Percentiles rank a stretch among this genome's conserved stretches.
phyloP scores from a whole-genome alignment of 2,329 filamentous ascomycete genomes.

The Lizonia empirigonia region DNA sequence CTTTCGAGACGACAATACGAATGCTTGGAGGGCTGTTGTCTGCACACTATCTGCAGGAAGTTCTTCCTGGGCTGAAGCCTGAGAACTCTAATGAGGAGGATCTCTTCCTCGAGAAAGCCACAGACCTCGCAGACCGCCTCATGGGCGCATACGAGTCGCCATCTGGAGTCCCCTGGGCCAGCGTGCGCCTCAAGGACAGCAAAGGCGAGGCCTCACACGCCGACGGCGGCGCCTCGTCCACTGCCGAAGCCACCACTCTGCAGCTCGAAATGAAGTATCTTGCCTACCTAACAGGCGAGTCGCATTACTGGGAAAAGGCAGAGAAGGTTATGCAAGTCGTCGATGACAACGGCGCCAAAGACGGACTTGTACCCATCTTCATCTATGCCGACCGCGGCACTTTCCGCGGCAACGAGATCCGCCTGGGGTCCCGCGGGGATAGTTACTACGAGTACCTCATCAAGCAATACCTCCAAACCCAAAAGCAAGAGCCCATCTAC shows the following conservation, averaged over 20 bases:
- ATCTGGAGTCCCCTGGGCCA: constrained; percentile 88
- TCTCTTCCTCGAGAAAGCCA: constrained; percentile 93
- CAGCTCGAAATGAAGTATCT: constrained; percentile 98
- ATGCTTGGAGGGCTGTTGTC: constrained; percentile 94
- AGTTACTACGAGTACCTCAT: constrained; percentile 99
- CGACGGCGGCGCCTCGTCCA: constrained; percentile 87
- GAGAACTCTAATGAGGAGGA: constrained; percentile 79
- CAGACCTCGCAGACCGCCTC: constrained; percentile 86
- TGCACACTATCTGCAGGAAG: constrained; percentile 90
- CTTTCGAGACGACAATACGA: constrained; percentile 96
- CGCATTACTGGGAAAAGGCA: constrained; percentile 86
- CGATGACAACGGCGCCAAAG: constrained; percentile 77
- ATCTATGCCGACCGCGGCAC: constrained; percentile 78
- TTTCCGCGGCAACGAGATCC: constrained; percentile 85
- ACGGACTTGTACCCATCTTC: constrained; percentile 90
- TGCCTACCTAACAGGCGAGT: constrained; percentile 90
- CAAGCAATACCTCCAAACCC: constrained; percentile 97
- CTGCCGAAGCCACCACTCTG: constrained; percentile 87
- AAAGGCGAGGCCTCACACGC: constrained; percentile 80
- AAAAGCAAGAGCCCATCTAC: constrained; percentile 83
- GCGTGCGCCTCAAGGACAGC: constrained; percentile 80
- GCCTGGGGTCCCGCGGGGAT: constrained; percentile 90
- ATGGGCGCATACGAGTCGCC: constrained; percentile 85
- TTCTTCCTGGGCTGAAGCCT: constrained; percentile 79
- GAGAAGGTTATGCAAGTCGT: constrained; percentile 92